Evolutionary conservation across 768 basidiomycete genomes (phyloP), one percentile per base, ranked within the genome.

Genomic region (Leccinum subgranulosum): DNA sequence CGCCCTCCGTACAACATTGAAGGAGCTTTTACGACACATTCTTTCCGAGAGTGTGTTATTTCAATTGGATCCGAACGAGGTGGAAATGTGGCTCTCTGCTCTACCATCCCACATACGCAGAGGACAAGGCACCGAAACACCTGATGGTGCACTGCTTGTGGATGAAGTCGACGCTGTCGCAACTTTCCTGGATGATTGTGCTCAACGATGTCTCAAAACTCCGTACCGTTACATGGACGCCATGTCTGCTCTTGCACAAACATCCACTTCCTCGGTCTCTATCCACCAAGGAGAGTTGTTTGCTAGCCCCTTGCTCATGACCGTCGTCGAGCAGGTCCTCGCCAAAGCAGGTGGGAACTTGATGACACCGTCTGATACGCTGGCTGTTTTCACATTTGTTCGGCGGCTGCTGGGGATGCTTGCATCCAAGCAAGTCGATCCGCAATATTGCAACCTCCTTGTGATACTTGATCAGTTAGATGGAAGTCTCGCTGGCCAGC

Each of bases 171-270:
- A 79, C 6, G 76, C 77, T 45, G 81, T 87, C 27, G 74, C 88
- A 17, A 57, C 72, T 0, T 94, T 97, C 74, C 64, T 97, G 11
- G 95, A 98, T 61, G 92, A 94, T 51, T 96, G 93, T 66, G 78
- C 90, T 3, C 86, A 88, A 56, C 80, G 91, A 17, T 94, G 88
- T 63, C 67, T 87, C 60, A 92, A 89, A 71, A 88, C 87, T 2
- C 91, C 93, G 0, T 90, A 94, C 69, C 81, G 84, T 28, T 98
- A 96, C 67, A 78, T 96, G 53, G 94, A 97, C 64, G 86, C 86
- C 23, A 72, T 86, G 60, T 69, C 79, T 6, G 65, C 71, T 0
- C 66, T 84, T 21, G 55, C 55, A 4, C 62, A 58, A 52, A 66
- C 53, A 6, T 65, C 39, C 36, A 43, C 49, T 5, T 53, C 58